These are phyloP conservation scores for Solanum bulbocastanum DNA, from an alignment of 257 asterid genomes.

Conservation along the genomic window DNA sequence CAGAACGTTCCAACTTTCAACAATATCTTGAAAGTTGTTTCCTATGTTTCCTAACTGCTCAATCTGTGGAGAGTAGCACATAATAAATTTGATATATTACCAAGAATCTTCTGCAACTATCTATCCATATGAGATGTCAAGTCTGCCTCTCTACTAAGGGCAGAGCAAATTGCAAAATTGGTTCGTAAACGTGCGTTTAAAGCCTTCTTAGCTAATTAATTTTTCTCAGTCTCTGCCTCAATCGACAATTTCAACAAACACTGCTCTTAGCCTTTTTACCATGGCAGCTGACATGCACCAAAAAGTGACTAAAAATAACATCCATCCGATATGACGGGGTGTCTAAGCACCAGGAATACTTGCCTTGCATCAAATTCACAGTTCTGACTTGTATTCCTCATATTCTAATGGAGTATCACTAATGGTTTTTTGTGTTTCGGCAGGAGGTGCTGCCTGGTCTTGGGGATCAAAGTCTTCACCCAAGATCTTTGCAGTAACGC, in stretches of 20 bases:
- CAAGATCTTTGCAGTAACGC: conserved; percentile 56
- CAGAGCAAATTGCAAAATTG: neutral
- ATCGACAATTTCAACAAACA: neutral
- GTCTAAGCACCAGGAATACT: neutral
- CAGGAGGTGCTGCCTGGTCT: conserved; percentile 29
- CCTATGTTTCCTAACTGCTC: neutral
- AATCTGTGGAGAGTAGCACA: neutral
- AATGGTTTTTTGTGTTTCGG: conserved; percentile 1
- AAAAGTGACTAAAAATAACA: neutral
- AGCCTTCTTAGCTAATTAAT: neutral
- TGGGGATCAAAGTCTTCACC: conserved; percentile 57
- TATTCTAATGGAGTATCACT: conserved; percentile 31
- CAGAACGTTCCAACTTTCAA: neutral
- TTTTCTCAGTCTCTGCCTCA: neutral
- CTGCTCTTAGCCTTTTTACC: neutral
- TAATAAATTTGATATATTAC: neutral
- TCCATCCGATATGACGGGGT: neutral
- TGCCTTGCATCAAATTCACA: conserved; percentile 22
- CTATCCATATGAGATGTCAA: neutral
- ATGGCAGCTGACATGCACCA: neutral
- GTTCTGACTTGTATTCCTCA: conserved; percentile 63
- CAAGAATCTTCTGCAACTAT: neutral
- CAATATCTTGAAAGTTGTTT: neutral
- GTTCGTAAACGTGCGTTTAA: neutral
- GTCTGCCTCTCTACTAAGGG: neutral